Base-by-base conservation (phyloP, 129 eudicot species). In the Ambrosia trifida region DNA sequence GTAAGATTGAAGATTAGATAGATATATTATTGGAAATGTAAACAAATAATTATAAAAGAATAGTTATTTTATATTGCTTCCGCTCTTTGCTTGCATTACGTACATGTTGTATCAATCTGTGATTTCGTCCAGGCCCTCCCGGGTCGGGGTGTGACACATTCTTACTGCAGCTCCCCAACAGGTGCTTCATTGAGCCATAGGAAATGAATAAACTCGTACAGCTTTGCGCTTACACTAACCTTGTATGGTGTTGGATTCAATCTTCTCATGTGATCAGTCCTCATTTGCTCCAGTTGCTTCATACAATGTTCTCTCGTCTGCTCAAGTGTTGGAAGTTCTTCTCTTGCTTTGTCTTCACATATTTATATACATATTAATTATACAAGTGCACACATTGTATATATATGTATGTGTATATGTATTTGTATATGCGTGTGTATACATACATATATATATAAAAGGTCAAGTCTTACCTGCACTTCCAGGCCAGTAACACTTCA, bases 131-230 rank as follows among this genome's bases (percentile, higher is more conserved):
- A n/a, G n/a, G n/a, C n/a, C n/a, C n/a, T n/a, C n/a, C n/a, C n/a
- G n/a, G n/a, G n/a, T n/a, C n/a, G n/a, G n/a, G n/a, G n/a, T n/a
- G n/a, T n/a, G n/a, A n/a, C n/a, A n/a, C n/a, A n/a, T 61, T 36
- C 49, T 66, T 76, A 93, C 76, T 83, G 92, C 87, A 93, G 72
- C 81, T 93, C 98, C 53, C 99, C 96, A 14, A 95, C 96, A 7
- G 97, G 99, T 32, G 99, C 99, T 73, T 95, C 99, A 38, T 90
- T 95, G 76, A 95, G 97, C 99, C 99, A 95, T 72, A 95, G 83
- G 84, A 90, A 95, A 78, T 95, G 99, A 73, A 95, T 95, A 80
- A 95, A 95, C 66, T 95, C 97, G 10, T 95, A 95, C 82, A 95
- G 33, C 77, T 95, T 88, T 40, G 97, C 79, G 44, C 99, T 95